Evolutionary conservation across 2,329 filamentous ascomycete genomes (phyloP).

Genomic region (Calonectria pseudoturangicola): DNA sequence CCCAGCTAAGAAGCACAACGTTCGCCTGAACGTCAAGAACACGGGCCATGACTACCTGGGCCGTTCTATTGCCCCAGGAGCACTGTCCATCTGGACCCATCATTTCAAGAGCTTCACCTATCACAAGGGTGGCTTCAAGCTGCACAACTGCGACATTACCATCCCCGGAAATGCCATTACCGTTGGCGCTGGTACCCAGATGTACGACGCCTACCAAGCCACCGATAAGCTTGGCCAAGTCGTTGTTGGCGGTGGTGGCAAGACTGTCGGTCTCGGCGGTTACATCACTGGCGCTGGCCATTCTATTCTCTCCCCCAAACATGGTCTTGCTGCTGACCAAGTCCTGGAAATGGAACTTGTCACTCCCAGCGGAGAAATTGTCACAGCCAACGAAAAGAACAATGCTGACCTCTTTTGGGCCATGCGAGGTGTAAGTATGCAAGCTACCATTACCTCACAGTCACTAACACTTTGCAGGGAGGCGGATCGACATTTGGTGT

Average conservation of each 20-base stretch:
- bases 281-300: conserved; percentile 79
- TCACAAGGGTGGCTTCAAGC: conserved; percentile 63
- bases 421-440: conserved; percentile 69
- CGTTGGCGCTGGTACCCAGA: conserved; percentile 71
- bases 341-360: conserved; percentile 76
- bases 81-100: conserved; percentile 73
- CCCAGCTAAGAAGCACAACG: conserved; percentile 63
- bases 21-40: conserved; percentile 65
- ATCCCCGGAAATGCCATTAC: conserved; percentile 71
- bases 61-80: conserved; percentile 68
- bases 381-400: conserved; percentile 71
- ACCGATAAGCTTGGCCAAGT: conserved; percentile 66
- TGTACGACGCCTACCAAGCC: conserved; percentile 67
- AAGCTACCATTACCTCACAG: background rate
- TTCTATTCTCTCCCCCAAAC: conserved; percentile 69
- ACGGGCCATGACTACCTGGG: conserved; percentile 67
- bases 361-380: conserved; percentile 68
- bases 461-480: conserved; percentile 60
- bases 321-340: conserved; percentile 78
- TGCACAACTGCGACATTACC: conserved; percentile 61
- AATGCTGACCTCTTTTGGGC: conserved; percentile 79
- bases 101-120: conserved; percentile 64
- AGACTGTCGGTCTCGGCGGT: conserved; percentile 75
- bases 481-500: conserved; percentile 78
- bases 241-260: conserved; percentile 73